Evolutionary conservation across 495 filamentous ascomycete species (phyloP).

Genomic region (Xylaria acuta): DNA sequence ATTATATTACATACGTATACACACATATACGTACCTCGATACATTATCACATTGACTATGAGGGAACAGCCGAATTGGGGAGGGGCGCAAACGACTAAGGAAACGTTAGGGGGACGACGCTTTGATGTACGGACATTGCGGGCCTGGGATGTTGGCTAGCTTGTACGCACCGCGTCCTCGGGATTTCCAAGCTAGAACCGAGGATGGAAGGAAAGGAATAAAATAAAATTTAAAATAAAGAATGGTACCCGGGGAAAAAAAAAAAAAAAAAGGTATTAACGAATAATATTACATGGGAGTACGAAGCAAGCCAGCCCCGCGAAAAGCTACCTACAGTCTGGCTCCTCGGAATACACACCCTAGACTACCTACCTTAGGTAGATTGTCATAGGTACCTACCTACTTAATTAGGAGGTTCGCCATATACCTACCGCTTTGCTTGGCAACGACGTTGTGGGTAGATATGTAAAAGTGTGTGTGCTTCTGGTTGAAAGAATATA

Average conservation of each 20-base stretch:
- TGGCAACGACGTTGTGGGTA: conserved; percentile 6
- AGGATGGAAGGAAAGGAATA: conserved; percentile 19
- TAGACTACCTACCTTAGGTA: conserved; percentile 1
- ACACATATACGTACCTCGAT: neutral
- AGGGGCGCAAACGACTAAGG: neutral
- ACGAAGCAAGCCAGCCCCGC: conserved; percentile 31
- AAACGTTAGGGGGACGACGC: neutral
- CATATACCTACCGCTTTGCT: neutral
- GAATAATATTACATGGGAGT: conserved; percentile 16
- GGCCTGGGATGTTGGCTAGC: conserved; percentile 7
- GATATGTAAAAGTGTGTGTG: neutral
- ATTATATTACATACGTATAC: neutral
- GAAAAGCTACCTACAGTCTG: conserved; percentile 19
- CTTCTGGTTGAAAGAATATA: neutral
- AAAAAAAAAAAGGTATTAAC: neutral
- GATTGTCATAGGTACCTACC: conserved; percentile 3
- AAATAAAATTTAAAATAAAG: neutral
- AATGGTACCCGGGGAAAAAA: neutral
- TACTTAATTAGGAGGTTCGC: neutral
- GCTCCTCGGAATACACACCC: neutral
- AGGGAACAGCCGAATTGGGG: neutral
- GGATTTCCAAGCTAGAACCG: conserved; percentile 27
- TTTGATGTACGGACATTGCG: conserved; percentile 21
- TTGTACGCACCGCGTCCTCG: conserved; percentile 28
- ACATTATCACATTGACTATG: conserved; percentile 7